Evolutionary conservation across 257 asterid genomes (phyloP).

Genomic region (Jacaranda copaia): DNA sequence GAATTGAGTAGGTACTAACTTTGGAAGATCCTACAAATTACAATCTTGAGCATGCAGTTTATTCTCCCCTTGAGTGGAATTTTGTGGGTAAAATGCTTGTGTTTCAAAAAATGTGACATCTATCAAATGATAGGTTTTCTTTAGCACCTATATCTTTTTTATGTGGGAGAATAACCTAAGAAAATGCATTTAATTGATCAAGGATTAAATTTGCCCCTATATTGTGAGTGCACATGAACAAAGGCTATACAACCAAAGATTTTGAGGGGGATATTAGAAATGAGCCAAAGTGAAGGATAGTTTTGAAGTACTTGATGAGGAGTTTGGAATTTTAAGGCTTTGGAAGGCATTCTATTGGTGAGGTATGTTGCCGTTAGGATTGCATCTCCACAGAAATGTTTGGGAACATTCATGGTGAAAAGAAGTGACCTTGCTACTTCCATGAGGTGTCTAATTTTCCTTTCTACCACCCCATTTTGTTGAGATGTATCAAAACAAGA

Average conservation of each 20-base stretch:
- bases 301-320: no score
- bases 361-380: not conserved
- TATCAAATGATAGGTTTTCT: no score
- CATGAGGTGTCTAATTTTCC: not conserved
- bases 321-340: no score
- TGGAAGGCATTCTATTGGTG: not conserved
- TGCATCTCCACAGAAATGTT: conserved; percentile 14
- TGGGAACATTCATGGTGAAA: not conserved
- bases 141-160: no score
- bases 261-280: not conserved
- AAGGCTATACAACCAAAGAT: not conserved
- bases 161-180: not conserved
- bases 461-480: not conserved
- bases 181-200: not conserved
- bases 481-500: no score
- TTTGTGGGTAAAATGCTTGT: no score
- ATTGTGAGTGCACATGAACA: not conserved
- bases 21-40: no score
- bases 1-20: no score
- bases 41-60: no score
- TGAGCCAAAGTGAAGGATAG: no score
- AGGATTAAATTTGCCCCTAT: not conserved
- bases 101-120: no score
- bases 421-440: not conserved
- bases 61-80: no score